Base-by-base conservation (phyloP, 2,329 filamentous ascomycete species). In the Penicillium expansum region DNA sequence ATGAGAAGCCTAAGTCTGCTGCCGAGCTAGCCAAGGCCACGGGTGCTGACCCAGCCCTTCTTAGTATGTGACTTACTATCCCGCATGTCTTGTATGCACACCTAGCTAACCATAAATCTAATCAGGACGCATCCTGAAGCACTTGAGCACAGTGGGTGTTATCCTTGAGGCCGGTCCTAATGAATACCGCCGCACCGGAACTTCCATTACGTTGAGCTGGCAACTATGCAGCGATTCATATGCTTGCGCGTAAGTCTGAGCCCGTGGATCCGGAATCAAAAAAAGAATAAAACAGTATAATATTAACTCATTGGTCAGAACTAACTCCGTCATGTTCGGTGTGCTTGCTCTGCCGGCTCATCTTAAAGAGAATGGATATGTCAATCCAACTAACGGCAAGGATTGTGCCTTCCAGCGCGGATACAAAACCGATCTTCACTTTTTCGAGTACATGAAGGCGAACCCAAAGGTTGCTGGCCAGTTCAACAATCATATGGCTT, bases 121-220 rank as follows among this genome's bases (percentile, higher is more conserved):
- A 29, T 29, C 6, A 61, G 68, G 64, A 47, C 72, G 73, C 5
- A 56, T 75, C 29, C 58, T 75, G 43, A 70, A 72, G 50, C 74
- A 76, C 24, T 61, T 76, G 0, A 62, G 53, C n/a, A 65, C 73
- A 3, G 73, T 75, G 64, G 71, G 71, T 14, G 68, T 71, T 18
- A 61, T 76, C 42, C 55, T 58, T 2, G 73, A 76, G 52, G 67
- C 65, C 5, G 70, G 68, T 1, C 59, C 58, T 1, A 67, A 75
- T 53, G 63, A 69, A 38, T 76, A 76, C 52, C 62, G 65, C 16
- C 60, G 64, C 4, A 76, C 65, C 16, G 69, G 69, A 33, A 69
- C 74, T 49, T 64, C 71, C 2, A 72, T 52, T 18, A 62, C 70
- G 3, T 44, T 76, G 22, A 55, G 38, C 35, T 45, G 41, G 33